Evolutionary conservation across 2,329 filamentous ascomycete genomes (phyloP).

Genomic region (Pseudodiploospora longispora): DNA sequence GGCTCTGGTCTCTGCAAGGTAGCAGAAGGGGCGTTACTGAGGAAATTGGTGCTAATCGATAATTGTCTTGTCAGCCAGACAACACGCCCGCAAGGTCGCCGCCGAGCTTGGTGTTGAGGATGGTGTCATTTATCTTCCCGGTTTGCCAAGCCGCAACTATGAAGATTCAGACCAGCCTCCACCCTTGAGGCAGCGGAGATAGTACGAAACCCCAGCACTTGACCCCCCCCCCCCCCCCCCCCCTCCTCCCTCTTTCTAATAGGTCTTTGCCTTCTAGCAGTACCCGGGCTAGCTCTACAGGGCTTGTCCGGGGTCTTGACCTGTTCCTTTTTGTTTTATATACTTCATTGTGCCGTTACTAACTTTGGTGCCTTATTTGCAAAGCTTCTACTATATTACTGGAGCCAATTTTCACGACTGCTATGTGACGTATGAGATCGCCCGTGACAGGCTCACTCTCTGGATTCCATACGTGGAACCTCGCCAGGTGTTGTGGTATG

Average conservation of each 20-base stretch:
- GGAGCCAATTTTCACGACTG: slow-evolving; percentile 48
- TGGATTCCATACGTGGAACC: slow-evolving; percentile 66
- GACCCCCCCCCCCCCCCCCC: background rate
- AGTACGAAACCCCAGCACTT: slow-evolving; percentile 32
- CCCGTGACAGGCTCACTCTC: slow-evolving; percentile 55
- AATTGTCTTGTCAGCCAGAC: slow-evolving; percentile 31
- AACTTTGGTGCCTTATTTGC: background rate
- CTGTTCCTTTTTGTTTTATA: too few species aligned
- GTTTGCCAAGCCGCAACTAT: slow-evolving; percentile 41
- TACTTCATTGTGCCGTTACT: too few species aligned
- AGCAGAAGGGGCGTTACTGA: too few species aligned
- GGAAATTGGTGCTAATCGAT: background rate
- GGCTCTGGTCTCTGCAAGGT: background rate
- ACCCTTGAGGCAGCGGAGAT: slow-evolving; percentile 49
- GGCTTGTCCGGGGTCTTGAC: too few species aligned
- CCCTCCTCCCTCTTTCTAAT: background rate
- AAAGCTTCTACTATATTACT: slow-evolving; percentile 51
- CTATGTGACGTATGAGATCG: slow-evolving; percentile 49
- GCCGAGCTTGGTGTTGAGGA: slow-evolving; percentile 38
- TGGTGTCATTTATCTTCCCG: slow-evolving; percentile 49
- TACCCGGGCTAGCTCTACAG: background rate
- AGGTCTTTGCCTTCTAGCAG: background rate
- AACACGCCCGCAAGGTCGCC: slow-evolving; percentile 49
- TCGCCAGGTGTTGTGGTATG: slow-evolving; percentile 54
- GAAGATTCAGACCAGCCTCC: slow-evolving; percentile 52